Evolutionary conservation across 176 grass and related monocot genomes (phyloP).

Genomic region (Melocanna baccifera): DNA sequence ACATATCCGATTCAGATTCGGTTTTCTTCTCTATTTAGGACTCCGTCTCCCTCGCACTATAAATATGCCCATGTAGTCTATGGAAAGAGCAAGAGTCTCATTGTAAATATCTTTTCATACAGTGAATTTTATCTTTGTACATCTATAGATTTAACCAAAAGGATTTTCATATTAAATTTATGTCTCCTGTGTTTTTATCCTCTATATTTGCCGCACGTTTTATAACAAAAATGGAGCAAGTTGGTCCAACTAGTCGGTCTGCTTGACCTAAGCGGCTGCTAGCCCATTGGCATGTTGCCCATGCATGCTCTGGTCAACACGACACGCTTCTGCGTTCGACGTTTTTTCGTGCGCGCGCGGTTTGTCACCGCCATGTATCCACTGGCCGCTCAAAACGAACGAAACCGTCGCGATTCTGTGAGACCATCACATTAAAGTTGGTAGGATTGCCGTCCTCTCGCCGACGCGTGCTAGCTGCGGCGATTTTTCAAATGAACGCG

Average conservation of each 20-base stretch:
- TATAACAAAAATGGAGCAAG: not conserved
- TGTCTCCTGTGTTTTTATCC: no score
- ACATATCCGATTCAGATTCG: no score
- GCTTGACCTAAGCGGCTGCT: constrained; percentile 21
- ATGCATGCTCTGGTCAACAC: not conserved
- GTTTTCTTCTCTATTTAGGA: no score
- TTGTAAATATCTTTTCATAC: no score
- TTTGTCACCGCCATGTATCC: not conserved
- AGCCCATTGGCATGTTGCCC: not conserved
- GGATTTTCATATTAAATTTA: no score
- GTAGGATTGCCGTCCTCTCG: not conserved
- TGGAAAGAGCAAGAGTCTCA: no score
- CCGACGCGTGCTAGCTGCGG: not conserved
- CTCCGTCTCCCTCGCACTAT: no score
- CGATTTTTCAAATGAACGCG: constrained; percentile 24
- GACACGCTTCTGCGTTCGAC: constrained; percentile 15
- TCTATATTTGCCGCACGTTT: no score
- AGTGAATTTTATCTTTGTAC: no score
- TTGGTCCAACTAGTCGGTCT: constrained; percentile 22
- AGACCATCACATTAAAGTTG: not conserved
- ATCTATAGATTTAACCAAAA: no score
- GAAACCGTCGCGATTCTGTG: not conserved
- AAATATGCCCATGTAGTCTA: no score
- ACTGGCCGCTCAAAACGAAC: not conserved
- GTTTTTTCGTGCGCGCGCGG: not conserved